Base-by-base conservation (phyloP, 805 yeast genomes). In the Kuraishia ogatae region DNA sequence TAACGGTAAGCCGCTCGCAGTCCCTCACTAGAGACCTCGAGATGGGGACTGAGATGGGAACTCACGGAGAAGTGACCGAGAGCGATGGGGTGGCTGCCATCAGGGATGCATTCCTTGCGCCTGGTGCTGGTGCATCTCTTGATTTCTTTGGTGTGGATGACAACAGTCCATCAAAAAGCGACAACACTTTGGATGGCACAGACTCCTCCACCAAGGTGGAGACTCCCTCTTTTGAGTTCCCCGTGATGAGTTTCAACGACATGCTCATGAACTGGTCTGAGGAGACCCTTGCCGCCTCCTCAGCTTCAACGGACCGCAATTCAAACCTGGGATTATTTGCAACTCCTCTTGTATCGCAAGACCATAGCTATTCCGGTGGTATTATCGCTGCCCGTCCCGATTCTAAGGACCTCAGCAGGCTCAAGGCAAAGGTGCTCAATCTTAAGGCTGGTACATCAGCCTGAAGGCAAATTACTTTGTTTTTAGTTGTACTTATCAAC, bases 381-480 rank as follows among this genome's bases (percentile, higher is more conserved):
- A 5, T 47, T 4, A 11, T 49, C 19, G 10, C 24, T 23, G 17
- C 20, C 8, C 35, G 35, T 19, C 51, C 63, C 50, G 67, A 68
- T 55, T 67, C 64, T 56, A 67, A 64, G 47, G 71, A 68, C 56
- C 58, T 68, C 48, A 60, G 54, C 43, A 62, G 63, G 48, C 56
- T 68, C 54, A 65, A 64, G 50, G 68, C 64, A 54, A 63, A 61
- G 39, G 69, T 68, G 23, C 48, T 67, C 53, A 66, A 61, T 52
- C 54, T 68, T 59, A 68, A 64, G 55, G 57, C 67, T 35, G 43
- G 43, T n/a, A n/a, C n/a, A n/a, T n/a, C n/a, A n/a, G n/a, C n/a
- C n/a, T n/a, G n/a, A n/a, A n/a, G n/a, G n/a, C n/a, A n/a, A n/a
- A n/a, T n/a, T n/a, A n/a, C n/a, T n/a, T 6, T 26, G 29, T 26